These are phyloP conservation scores for Knufia petricola DNA, from an alignment of 2,329 filamentous ascomycete species.

Conservation along the genomic window DNA sequence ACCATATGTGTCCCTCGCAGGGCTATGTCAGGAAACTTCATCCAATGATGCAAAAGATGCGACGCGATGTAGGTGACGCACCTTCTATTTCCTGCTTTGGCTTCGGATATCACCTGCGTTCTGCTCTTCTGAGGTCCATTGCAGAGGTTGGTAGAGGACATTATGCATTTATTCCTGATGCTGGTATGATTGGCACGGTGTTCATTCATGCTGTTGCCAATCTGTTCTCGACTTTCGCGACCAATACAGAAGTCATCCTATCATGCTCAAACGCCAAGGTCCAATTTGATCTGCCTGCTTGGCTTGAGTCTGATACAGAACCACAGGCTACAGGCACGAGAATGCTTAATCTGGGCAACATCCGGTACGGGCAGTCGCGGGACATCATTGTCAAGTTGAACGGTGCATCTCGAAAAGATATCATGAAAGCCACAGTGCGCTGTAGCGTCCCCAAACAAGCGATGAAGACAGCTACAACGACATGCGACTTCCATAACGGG, in stretches of 20 bases:
- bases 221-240: slow-evolving; percentile 50
- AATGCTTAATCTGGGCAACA: slow-evolving; percentile 32
- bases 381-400: slow-evolving; percentile 42
- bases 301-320: background rate
- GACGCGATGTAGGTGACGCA: slow-evolving; percentile 3
- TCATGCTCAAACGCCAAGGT: slow-evolving; percentile 9
- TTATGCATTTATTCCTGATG: slow-evolving; percentile 53
- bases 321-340: slow-evolving; percentile 3
- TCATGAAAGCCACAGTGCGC: slow-evolving; percentile 24
- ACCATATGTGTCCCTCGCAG: slow-evolving; percentile 43
- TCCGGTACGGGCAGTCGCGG: slow-evolving; percentile 53
- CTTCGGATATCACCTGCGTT: slow-evolving; percentile 42
- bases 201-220: slow-evolving; percentile 55
- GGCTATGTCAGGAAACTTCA: slow-evolving; percentile 48
- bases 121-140: slow-evolving; percentile 50
- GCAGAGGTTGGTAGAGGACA: slow-evolving; percentile 49
- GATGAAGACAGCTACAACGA: slow-evolving; percentile 5
- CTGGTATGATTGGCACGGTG: slow-evolving; percentile 52
- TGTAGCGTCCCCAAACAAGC: slow-evolving; percentile 18
- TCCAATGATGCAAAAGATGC: slow-evolving; percentile 24
- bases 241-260: slow-evolving; percentile 37
- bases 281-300: background rate
- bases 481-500: slow-evolving; percentile 5
- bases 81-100: slow-evolving; percentile 43
- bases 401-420: slow-evolving; percentile 18